Percentiles rank a stretch among this genome's conserved stretches.
These are phyloP conservation scores for Rhododendron molle DNA, from an alignment of 148 eudicot species.

Conservation along the genomic window DNA sequence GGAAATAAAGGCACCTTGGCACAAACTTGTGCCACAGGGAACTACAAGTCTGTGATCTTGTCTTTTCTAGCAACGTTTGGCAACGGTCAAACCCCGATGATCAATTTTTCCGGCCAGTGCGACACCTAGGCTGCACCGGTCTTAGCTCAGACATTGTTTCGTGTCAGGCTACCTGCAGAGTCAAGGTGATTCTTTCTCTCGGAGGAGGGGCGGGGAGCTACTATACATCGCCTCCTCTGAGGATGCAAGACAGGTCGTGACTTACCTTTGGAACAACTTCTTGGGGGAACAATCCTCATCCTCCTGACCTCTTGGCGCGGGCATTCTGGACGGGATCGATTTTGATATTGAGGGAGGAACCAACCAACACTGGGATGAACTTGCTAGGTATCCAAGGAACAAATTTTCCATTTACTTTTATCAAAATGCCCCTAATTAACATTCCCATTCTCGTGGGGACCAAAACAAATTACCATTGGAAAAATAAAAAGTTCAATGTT, in stretches of 20 bases:
- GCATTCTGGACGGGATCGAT: background rate
- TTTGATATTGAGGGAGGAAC: conserved; percentile 24
- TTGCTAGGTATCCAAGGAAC: conserved; percentile 5
- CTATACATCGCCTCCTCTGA: conserved; percentile 13
- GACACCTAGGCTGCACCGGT: conserved; percentile 19
- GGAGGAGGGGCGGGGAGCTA: conserved; percentile 17
- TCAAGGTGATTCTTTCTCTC: conserved; percentile 12
- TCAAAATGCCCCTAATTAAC: too few relatives aligned
- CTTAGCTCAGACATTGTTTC: conserved; percentile 19
- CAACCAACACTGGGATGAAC: conserved; percentile 21
- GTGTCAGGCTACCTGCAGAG: conserved; percentile 10
- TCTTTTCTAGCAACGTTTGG: conserved; percentile 24
- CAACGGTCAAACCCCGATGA: conserved; percentile 17
- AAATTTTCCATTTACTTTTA: too few relatives aligned
- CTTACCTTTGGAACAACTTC: conserved; percentile 20
- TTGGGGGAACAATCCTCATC: conserved; percentile 13
- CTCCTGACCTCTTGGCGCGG: background rate
- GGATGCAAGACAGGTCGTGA: conserved; percentile 21
- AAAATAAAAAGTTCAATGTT: too few relatives aligned
- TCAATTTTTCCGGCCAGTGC: conserved; percentile 17
- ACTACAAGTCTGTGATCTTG: background rate
- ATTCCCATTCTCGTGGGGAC: too few relatives aligned
- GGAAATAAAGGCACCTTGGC: conserved; percentile 21
- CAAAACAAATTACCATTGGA: too few relatives aligned
- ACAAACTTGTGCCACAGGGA: too few relatives aligned